phyloP scores from a whole-genome alignment of 352 stramenopile genomes.

The Peronospora belbahrii region DNA sequence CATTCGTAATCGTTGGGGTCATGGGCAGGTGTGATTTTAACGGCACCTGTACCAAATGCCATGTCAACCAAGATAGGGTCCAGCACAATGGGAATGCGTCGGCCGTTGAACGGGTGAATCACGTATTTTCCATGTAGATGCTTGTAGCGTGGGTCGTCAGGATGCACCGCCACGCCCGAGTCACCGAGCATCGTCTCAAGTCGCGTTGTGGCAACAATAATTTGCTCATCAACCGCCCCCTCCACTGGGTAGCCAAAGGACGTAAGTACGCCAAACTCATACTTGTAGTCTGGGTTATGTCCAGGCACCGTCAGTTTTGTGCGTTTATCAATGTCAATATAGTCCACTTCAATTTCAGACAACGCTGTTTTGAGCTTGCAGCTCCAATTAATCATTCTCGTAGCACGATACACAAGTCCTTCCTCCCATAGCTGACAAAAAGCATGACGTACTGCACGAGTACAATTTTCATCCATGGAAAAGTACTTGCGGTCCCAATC shows the following conservation, averaged over 20 bases:
- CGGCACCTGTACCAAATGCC: slow-evolving; percentile 94
- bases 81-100: slow-evolving; percentile 95
- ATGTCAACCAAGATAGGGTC: slow-evolving; percentile 98
- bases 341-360: slow-evolving; percentile 97
- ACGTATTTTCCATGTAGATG: slow-evolving; percentile 98
- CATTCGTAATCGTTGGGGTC: slow-evolving; percentile 99
- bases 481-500: slow-evolving; percentile 98
- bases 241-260: slow-evolving; percentile 97
- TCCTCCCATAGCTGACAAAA: slow-evolving; percentile 91
- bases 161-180: slow-evolving; percentile 97
- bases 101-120: slow-evolving; percentile 96
- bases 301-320: slow-evolving; percentile 94
- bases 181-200: slow-evolving; percentile 99
- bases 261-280: slow-evolving; percentile 98
- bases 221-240: slow-evolving; percentile 63
- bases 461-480: slow-evolving; percentile 99
- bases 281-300: slow-evolving; percentile 92
- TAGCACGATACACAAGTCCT: slow-evolving; percentile 97
- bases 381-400: slow-evolving; percentile 99
- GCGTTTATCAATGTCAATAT: slow-evolving; percentile 95
- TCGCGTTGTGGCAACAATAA: slow-evolving; percentile 91
- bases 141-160: slow-evolving; percentile 96
- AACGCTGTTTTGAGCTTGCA: slow-evolving; percentile 96
- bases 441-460: slow-evolving; percentile 93
- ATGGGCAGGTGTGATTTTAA: slow-evolving; percentile 99